phyloP scores from a whole-genome alignment of 257 asterid genomes.

The Solanum chilense region DNA sequence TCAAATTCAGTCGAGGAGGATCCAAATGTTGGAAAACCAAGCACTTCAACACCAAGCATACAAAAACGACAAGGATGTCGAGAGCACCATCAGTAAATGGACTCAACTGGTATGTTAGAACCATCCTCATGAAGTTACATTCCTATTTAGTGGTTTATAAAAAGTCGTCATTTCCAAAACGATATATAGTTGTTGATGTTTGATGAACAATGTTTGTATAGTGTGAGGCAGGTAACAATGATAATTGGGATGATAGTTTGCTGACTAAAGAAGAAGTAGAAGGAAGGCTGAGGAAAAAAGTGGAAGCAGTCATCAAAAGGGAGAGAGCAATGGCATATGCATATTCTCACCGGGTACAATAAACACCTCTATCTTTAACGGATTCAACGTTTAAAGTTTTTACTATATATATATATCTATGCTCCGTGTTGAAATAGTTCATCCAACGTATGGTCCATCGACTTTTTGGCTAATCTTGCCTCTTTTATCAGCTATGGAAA shows the following conservation, averaged over 20 bases:
- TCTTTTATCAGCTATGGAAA: conserved; percentile 60
- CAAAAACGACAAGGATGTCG: conserved; percentile 43
- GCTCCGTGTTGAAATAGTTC: background rate
- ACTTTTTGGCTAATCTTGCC: background rate
- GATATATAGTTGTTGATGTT: background rate
- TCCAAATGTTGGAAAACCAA: conserved; percentile 75
- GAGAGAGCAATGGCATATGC: conserved; percentile 96
- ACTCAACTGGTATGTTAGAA: conserved; percentile 39
- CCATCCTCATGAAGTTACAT: background rate
- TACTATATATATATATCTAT: background rate
- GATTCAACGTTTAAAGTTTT: background rate
- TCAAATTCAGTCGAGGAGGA: conserved; percentile 77
- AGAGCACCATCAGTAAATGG: conserved; percentile 62
- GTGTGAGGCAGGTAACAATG: conserved; percentile 54
- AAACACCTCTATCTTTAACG: background rate
- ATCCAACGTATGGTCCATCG: background rate
- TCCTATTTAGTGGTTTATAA: background rate
- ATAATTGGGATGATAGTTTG: conserved; percentile 78
- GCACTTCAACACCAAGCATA: conserved; percentile 31
- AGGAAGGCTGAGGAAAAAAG: conserved; percentile 49
- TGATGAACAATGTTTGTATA: conserved; percentile 6
- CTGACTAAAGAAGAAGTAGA: conserved; percentile 79
- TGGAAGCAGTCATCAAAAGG: conserved; percentile 84
- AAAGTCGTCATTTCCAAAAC: background rate
- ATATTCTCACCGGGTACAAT: conserved; percentile 72